These are phyloP conservation scores for Vitis labrusca DNA, from an alignment of 164 flowering plant species.

Conservation along the genomic window DNA sequence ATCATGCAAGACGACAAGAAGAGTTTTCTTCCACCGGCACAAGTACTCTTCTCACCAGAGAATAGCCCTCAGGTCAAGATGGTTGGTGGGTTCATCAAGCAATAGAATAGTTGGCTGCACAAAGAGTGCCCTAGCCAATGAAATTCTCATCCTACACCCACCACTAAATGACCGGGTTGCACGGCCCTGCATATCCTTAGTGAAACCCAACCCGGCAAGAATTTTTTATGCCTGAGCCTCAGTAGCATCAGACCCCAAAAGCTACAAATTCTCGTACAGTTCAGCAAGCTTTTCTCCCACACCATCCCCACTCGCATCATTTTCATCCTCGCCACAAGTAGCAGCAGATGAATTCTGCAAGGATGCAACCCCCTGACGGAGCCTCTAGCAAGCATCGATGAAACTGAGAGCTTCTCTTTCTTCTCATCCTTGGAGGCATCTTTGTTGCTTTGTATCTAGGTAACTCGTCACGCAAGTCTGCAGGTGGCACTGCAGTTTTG, in stretches of 20 bases:
- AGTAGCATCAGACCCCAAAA: slow-evolving; percentile 79
- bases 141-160: slow-evolving; percentile 94
- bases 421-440: slow-evolving; percentile 37
- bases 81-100: slow-evolving; percentile 90
- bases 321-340: slow-evolving; percentile 19
- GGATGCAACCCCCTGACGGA: slow-evolving; percentile 60
- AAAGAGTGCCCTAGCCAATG: slow-evolving; percentile 82
- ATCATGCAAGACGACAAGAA: slow-evolving; percentile 87
- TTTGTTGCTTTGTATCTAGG: slow-evolving; percentile 10
- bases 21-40: slow-evolving; percentile 81
- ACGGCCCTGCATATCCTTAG: slow-evolving; percentile 71
- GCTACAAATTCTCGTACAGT: slow-evolving; percentile 63
- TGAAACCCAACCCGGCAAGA: slow-evolving; percentile 83
- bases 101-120: slow-evolving; percentile 77
- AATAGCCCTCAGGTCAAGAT: slow-evolving; percentile 85
- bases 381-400: slow-evolving; percentile 71
- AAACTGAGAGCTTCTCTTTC: slow-evolving; percentile 61
- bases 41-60: slow-evolving; percentile 84
- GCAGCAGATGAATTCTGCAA: slow-evolving; percentile 31
- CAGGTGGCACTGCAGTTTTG: too few species aligned
- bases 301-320: slow-evolving; percentile 36
- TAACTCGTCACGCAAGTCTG: too few species aligned
- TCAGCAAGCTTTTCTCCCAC: slow-evolving; percentile 73
- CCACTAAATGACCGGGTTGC: slow-evolving; percentile 76
- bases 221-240: slow-evolving; percentile 86